Percentiles rank a stretch among this genome's conserved stretches.
Conservation (phyloP, 2,329 filamentous ascomycete genomes). For the Bipolaris victoriae region DNA sequence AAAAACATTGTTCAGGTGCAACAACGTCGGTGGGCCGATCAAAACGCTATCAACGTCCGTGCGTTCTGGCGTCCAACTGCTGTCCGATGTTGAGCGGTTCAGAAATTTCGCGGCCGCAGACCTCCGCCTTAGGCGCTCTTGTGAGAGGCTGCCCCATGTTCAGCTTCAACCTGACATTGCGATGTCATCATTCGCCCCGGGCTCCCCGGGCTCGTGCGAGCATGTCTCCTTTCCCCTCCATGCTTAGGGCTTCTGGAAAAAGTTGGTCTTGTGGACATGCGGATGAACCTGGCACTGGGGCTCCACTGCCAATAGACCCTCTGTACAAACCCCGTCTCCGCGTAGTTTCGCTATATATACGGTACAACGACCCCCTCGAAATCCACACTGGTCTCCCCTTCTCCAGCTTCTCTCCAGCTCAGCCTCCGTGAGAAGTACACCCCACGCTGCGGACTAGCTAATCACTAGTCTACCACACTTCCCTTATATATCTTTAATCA, state of each 20-base stretch:
- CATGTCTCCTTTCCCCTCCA: slow-evolving; percentile 20
- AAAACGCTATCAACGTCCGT: slow-evolving; percentile 17
- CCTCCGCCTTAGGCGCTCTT: slow-evolving; percentile 16
- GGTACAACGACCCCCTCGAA: slow-evolving; percentile 22
- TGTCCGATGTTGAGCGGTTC: slow-evolving; percentile 24
- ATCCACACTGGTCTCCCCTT: slow-evolving; percentile 26
- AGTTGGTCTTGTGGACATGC: slow-evolving; percentile 20
- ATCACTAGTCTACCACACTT: slow-evolving; percentile 6
- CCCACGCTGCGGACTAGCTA: slow-evolving; percentile 9
- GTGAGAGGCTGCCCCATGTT: slow-evolving; percentile 16
- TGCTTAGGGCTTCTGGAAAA: slow-evolving; percentile 20
- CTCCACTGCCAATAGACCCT: slow-evolving; percentile 29
- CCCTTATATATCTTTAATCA: slow-evolving; percentile 5
- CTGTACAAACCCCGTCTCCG: slow-evolving; percentile 20
- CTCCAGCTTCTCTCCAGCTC: slow-evolving; percentile 27
- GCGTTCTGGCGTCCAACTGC: slow-evolving; percentile 17
- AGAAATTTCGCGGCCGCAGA: slow-evolving; percentile 19
- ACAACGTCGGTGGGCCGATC: slow-evolving; percentile 18
- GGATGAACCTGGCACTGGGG: slow-evolving; percentile 26
- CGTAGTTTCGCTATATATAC: slow-evolving; percentile 29
- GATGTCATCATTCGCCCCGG: slow-evolving; percentile 33
- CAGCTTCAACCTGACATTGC: slow-evolving; percentile 15
- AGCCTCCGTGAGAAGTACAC: slow-evolving; percentile 13
- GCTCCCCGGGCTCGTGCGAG: slow-evolving; percentile 27
- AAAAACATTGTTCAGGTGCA: slow-evolving; percentile 9